Evolutionary conservation across 176 grass and related monocot genomes (phyloP).

Genomic region (Hsuehochloa calcarea): DNA sequence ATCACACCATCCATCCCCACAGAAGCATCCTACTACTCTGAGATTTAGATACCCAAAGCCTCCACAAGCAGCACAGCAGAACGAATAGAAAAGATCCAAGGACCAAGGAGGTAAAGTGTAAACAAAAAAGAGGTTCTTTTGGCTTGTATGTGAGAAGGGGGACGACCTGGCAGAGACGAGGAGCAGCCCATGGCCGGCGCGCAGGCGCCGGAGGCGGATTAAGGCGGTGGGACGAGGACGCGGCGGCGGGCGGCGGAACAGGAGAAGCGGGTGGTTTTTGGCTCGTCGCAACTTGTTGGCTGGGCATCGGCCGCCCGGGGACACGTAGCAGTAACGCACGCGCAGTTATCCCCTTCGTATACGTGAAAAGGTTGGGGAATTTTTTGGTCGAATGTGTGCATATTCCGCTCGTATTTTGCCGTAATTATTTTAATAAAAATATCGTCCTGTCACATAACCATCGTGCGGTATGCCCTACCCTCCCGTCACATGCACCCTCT

Average conservation of each 20-base stretch:
- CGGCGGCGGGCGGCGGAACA: neutral
- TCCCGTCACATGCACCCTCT: too few relatives aligned
- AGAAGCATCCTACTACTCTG: neutral
- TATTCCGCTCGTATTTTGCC: too few relatives aligned
- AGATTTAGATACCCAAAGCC: neutral
- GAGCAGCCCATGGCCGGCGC: conserved; percentile 33
- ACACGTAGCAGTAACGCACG: neutral
- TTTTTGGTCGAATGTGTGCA: too few relatives aligned
- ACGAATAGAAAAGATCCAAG: conserved; percentile 12
- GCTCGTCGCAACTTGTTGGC: neutral
- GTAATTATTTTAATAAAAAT: too few relatives aligned
- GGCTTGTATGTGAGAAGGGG: neutral
- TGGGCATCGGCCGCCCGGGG: neutral
- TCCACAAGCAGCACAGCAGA: neutral
- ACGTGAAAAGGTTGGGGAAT: too few relatives aligned
- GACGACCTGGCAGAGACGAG: conserved; percentile 30
- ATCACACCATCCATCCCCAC: neutral
- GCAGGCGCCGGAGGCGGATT: neutral
- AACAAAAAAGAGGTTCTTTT: neutral
- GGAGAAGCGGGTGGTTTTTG: neutral
- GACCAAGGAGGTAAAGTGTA: neutral
- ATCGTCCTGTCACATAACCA: too few relatives aligned
- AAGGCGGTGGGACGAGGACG: neutral
- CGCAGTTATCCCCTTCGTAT: neutral
- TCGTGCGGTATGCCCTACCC: too few relatives aligned